Conservation (phyloP, 179 eudicot genomes). For the Corrigiola litoralis region DNA sequence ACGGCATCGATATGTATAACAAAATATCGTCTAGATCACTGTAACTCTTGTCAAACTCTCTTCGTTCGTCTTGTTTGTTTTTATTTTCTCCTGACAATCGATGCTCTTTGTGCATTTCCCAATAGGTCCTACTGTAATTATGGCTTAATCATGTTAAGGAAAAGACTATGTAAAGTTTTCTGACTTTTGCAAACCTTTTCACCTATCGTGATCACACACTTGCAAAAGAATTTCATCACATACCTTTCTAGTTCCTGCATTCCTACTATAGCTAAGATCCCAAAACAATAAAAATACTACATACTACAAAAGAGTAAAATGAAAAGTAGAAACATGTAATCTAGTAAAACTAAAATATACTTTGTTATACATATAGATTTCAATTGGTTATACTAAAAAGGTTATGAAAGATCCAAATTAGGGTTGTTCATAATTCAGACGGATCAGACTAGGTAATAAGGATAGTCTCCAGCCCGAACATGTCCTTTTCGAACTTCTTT, state of each 20-base stretch:
- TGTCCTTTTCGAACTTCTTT: too few species aligned
- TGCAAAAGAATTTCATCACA: slow-evolving; percentile 6
- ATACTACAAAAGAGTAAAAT: neutral
- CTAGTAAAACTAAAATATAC: neutral
- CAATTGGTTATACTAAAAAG: too few species aligned
- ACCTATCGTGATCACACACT: neutral
- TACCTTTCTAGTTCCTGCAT: slow-evolving; percentile 15
- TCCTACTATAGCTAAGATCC: neutral
- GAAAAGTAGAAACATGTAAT: neutral
- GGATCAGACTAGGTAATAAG: too few species aligned
- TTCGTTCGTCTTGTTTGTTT: neutral
- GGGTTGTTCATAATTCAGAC: too few species aligned
- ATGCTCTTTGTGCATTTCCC: neutral
- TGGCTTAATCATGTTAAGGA: slow-evolving; percentile 24
- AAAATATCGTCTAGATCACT: neutral
- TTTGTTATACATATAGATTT: too few species aligned
- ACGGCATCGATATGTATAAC: slow-evolving; percentile 18
- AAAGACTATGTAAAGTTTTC: slow-evolving; percentile 22
- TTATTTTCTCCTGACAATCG: neutral
- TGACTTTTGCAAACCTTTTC: slow-evolving; percentile 14
- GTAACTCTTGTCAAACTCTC: neutral
- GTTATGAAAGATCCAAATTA: too few species aligned
- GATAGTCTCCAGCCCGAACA: too few species aligned
- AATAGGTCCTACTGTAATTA: slow-evolving; percentile 21
- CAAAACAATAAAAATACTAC: neutral